These are phyloP conservation scores for Echinochloa phyllopogon DNA, from an alignment of 176 grass and related monocot species.

Conservation along the genomic window DNA sequence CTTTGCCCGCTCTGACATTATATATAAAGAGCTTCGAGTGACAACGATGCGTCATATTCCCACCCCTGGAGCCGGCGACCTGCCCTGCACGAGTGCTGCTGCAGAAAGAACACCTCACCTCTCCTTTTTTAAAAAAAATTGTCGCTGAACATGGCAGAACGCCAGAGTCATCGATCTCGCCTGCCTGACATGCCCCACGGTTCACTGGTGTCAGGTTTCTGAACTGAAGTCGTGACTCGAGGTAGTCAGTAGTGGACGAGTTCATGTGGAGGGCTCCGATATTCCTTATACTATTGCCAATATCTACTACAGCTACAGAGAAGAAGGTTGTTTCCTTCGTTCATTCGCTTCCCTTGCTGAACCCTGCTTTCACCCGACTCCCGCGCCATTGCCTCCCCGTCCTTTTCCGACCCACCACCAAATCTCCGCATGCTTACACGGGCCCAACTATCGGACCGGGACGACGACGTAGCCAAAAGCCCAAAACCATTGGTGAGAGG, in stretches of 20 bases:
- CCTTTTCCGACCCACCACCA: neutral
- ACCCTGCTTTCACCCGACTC: neutral
- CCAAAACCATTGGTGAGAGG: neutral
- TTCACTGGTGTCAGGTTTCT: neutral
- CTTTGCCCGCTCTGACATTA: neutral
- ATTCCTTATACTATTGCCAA: too few species aligned
- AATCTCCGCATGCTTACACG: neutral
- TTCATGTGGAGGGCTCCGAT: too few species aligned
- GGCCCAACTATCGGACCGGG: too few species aligned
- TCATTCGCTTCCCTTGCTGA: too few species aligned
- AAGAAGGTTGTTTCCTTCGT: too few species aligned
- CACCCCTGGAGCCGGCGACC: neutral
- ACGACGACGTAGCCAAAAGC: neutral
- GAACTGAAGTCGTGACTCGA: neutral
- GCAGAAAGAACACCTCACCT: neutral
- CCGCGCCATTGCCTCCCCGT: conserved; percentile 4
- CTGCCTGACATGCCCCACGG: neutral
- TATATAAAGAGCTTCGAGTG: neutral
- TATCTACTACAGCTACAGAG: too few species aligned
- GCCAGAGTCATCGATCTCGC: too few species aligned
- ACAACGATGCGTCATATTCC: neutral
- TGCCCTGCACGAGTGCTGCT: neutral
- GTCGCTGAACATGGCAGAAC: neutral
- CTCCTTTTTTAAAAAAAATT: neutral
- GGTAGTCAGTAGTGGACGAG: too few species aligned